Evolutionary conservation across 345 rosid genomes (phyloP), one percentile per base, ranked within the genome.

Genomic region (Heritiera fomes): DNA sequence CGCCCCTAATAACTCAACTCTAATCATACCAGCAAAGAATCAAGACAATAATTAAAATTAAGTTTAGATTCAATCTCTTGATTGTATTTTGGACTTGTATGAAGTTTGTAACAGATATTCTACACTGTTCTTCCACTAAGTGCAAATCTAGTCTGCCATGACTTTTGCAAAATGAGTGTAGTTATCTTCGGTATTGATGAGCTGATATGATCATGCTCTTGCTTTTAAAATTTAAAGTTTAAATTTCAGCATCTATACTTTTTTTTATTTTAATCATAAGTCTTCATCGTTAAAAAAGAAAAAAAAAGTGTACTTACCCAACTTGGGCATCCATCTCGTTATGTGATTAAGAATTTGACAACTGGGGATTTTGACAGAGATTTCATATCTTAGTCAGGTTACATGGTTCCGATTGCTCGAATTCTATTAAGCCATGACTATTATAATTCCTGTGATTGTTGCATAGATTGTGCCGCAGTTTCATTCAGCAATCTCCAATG

Each of bases 391-490:
- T 12, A 23, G 4, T 23, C 4, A 60, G 15, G 32, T 9, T 60
- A 28, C 74, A 32, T 32, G 14, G 45, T 14, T 71, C 43, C 43
- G 18, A 5, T 46, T 17, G 45, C 62, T 18, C 46, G 18, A 9
- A 3, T 41, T 41, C 43, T 40, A 12, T 38, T 8, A 13, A 38
- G 10, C 70, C 12, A 60, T 50, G 40, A 0, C 12, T 71, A 23
- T 23, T 38, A 4, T 46, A 34, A 34, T 1, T 53, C 75, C 61
- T 34, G 7, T 17, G 10, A 52, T 72, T 52, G 47, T 47, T 72
- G 75, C 75, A 53, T 53, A 18, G 34, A 72, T 53, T 72, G 41
- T 58, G 75, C 62, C 62, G 75, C 61, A 32, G 7, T 72, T 72
- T 52, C 47, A 53, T 52, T 50, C 9, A 18, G 30, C 62, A 52